phyloP scores from a whole-genome alignment of 805 yeast species.

The Jamesozyma hellenica region DNA sequence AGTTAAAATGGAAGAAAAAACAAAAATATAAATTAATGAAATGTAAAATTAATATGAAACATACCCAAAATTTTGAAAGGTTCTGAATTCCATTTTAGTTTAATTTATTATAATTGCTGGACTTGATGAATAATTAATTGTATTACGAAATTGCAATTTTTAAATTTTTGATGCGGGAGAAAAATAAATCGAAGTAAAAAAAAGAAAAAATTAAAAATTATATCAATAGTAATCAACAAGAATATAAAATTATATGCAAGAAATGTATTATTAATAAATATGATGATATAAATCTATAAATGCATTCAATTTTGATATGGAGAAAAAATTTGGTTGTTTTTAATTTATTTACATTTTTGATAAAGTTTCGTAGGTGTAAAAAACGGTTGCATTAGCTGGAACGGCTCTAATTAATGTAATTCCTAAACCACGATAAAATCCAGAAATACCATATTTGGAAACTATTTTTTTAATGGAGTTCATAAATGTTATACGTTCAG shows the following conservation, averaged over 20 bases:
- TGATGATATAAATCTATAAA: background rate
- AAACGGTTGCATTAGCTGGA: constrained; percentile 85
- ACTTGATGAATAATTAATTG: too few species aligned
- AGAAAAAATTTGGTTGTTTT: background rate
- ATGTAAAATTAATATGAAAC: constrained; percentile 3
- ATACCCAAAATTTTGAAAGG: constrained; percentile 24
- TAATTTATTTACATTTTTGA: constrained; percentile 10
- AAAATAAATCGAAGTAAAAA: too few species aligned
- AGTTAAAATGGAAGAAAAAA: background rate
- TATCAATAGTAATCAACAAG: too few species aligned
- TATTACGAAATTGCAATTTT: too few species aligned
- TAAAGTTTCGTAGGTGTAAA: constrained; percentile 60
- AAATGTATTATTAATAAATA: too few species aligned
- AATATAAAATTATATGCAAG: too few species aligned
- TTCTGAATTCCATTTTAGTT: constrained; percentile 5
- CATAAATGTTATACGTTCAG: constrained; percentile 32
- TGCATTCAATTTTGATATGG: too few species aligned
- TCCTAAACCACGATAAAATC: constrained; percentile 76
- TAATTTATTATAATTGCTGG: background rate
- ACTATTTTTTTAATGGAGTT: constrained; percentile 34
- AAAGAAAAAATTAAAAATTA: too few species aligned
- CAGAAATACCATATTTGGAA: constrained; percentile 51
- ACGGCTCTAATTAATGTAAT: constrained; percentile 72
- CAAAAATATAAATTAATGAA: background rate
- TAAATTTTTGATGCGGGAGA: too few species aligned